These are phyloP conservation scores for Selenicereus undatus DNA, from an alignment of 148 eudicot species.

Conservation along the genomic window DNA sequence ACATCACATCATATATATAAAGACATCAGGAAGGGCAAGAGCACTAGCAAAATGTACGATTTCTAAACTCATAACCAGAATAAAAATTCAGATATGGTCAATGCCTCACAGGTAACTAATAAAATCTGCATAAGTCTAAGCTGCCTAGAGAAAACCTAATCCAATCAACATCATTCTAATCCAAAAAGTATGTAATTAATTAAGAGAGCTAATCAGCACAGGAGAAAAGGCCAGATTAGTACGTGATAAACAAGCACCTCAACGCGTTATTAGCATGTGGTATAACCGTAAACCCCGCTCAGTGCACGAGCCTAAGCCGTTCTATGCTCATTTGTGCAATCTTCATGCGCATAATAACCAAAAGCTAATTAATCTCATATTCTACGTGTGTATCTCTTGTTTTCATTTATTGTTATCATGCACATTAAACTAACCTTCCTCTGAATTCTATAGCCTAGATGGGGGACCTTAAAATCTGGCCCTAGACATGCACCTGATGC, in stretches of 20 bases:
- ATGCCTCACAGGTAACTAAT: background rate
- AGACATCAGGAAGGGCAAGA: too few relatives aligned
- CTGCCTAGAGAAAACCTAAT: background rate
- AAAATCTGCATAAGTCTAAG: background rate
- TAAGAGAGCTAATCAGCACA: background rate
- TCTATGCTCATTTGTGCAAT: background rate
- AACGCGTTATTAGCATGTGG: constrained; percentile 25
- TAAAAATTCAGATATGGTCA: background rate
- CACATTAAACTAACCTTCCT: background rate
- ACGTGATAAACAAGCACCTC: background rate
- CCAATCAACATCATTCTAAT: background rate
- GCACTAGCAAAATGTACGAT: background rate
- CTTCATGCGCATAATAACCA: background rate
- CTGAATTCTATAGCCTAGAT: background rate
- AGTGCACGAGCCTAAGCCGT: constrained; percentile 28
- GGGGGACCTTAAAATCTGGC: background rate
- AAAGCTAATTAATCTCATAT: background rate
- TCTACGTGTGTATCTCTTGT: background rate
- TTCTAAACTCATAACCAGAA: too few relatives aligned
- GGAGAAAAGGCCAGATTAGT: background rate
- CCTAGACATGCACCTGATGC: background rate
- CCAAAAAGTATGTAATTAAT: background rate
- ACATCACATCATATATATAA: too few relatives aligned
- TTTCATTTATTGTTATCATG: background rate
- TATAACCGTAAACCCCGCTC: constrained; percentile 22